phyloP scores from a whole-genome alignment of 805 yeast genomes.

The Candida glaebosa region DNA sequence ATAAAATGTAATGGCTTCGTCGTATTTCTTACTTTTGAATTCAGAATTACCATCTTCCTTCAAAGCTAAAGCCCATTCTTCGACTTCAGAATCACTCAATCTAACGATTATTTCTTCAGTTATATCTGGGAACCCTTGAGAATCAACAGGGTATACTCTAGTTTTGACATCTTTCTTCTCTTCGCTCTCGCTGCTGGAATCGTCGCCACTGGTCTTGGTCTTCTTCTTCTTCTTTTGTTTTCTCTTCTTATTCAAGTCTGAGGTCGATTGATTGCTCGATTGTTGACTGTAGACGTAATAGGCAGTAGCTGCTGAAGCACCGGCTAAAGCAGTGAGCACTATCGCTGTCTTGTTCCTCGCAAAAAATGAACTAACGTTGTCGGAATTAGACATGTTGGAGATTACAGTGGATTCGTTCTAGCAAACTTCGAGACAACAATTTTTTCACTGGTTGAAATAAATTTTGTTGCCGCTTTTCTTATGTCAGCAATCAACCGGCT shows the following conservation, averaged over 20 bases:
- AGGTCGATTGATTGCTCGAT: conserved; percentile 10
- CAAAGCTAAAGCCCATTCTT: conserved; percentile 65
- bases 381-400: conserved; percentile 15
- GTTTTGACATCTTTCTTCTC: conserved; percentile 26
- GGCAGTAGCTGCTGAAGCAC: conserved; percentile 62
- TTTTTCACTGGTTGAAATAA: conserved; percentile 10
- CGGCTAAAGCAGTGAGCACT: conserved; percentile 59
- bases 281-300: conserved; percentile 44
- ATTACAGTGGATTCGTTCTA: conserved; percentile 1
- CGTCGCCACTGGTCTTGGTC: conserved; percentile 10
- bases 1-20: conserved; percentile 77
- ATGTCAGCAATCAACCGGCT: conserved; percentile 2
- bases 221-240: conserved; percentile 47
- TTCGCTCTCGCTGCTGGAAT: conserved; percentile 11
- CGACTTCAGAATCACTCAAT: conserved; percentile 52
- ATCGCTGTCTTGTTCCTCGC: conserved; percentile 60
- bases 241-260: conserved; percentile 32
- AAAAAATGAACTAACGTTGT: conserved; percentile 29
- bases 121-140: conserved; percentile 57
- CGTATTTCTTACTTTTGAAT: conserved; percentile 67
- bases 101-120: conserved; percentile 42
- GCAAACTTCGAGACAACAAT: conserved; percentile 5
- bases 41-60: conserved; percentile 86
- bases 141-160: conserved; percentile 48
- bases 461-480: conserved; percentile 4